Evolutionary conservation across 768 basidiomycete species (phyloP), one percentile per base, ranked within the genome.

Genomic region (Auricularia cornea): DNA sequence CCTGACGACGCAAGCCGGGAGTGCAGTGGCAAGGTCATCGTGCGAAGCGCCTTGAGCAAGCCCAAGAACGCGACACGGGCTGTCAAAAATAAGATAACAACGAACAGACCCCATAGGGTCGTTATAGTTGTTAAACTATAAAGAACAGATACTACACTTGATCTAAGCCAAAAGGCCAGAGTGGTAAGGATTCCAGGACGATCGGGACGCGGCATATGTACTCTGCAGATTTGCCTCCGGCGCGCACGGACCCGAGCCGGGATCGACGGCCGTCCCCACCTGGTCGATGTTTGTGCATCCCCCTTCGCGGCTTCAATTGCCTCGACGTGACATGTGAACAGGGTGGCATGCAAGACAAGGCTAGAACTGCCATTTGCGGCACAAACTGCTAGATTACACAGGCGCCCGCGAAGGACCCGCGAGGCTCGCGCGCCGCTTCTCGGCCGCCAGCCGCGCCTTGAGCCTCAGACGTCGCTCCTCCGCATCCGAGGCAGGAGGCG

Each of bases 111-210:
- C 44, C 16, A 48, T 48, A 23, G 44, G 44, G 23, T 23, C 23
- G 44, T 48, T 48, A 68, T 69, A 73, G 72, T 71, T 70, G 72
- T 74, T 73, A 73, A 72, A 72, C 71, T 75, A 67, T 85, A 85
- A 88, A 90, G 88, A 90, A 90, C 89, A 92, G 89, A 90, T 92
- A 91, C 89, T 90, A 91, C 89, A 91, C 89, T 90, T 90, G 89
- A 90, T 91, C 89, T 90, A 90, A 91, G 89, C 89, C 89, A 90
- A 89, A 88, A 89, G 88, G 87, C 88, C 88, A 89, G 88, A 89
- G 88, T 88, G 88, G 87, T 88, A 80, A 86, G 68, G 77, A 64
- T 63, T 0, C 44, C 8, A 1, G 1, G 35, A 1, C 3, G 35
- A 10, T 14, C 35, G 35, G 16, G 35, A 14, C 10, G 2, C 8